Evolutionary conservation across 2,329 filamentous ascomycete species (phyloP).

Genomic region (Monosporascus sp.): DNA sequence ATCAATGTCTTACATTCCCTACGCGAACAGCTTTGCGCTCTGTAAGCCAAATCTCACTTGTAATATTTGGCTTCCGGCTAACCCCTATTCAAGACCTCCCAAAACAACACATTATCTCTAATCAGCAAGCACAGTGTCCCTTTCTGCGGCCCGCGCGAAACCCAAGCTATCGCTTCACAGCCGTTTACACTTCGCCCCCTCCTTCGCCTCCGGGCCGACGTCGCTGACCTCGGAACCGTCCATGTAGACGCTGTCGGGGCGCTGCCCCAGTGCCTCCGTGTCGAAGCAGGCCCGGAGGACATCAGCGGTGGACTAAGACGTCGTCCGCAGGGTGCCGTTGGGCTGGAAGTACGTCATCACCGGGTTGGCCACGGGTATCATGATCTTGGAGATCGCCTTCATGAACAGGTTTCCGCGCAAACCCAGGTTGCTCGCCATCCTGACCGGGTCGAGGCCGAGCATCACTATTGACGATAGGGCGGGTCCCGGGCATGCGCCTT

Average conservation of each 20-base stretch:
- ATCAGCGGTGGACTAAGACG: slow-evolving; percentile 24
- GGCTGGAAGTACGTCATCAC: slow-evolving; percentile 12
- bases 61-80: too few relatives aligned
- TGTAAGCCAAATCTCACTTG: too few relatives aligned
- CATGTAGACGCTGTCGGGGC: slow-evolving; percentile 28
- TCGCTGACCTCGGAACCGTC: slow-evolving; percentile 16
- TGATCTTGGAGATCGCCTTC: too few relatives aligned
- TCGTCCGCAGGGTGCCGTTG: slow-evolving; percentile 19
- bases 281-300: slow-evolving; percentile 24
- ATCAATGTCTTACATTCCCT: too few relatives aligned
- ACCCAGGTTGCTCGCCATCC: too few relatives aligned
- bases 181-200: slow-evolving; percentile 18
- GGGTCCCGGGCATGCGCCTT: too few relatives aligned
- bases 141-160: slow-evolving; percentile 18
- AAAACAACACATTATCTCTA: slow-evolving; percentile 9
- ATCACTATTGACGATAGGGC: too few relatives aligned
- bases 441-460: too few relatives aligned
- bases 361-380: slow-evolving; percentile 9
- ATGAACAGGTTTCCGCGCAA: too few relatives aligned
- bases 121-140: slow-evolving; percentile 21
- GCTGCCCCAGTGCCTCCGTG: slow-evolving; percentile 14
- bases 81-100: too few relatives aligned
- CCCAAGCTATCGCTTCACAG: slow-evolving; percentile 26
- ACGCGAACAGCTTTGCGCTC: too few relatives aligned
- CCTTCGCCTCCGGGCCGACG: slow-evolving; percentile 19